Evolutionary conservation across 805 yeast genomes (phyloP).

Genomic region (Candida coleopterorum): DNA sequence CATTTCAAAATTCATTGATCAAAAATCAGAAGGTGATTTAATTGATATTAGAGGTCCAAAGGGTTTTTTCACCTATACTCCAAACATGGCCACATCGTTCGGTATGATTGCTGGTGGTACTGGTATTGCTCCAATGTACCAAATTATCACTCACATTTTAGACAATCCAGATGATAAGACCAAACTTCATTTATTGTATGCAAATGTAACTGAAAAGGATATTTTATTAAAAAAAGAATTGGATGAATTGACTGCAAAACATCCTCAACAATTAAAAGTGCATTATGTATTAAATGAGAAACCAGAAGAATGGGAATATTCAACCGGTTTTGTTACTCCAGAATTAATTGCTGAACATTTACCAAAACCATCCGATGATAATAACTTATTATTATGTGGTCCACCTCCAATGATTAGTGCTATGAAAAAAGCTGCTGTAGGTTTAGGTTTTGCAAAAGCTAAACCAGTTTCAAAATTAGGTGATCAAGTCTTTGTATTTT

Average conservation of each 20-base stretch:
- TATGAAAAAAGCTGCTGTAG: conserved; percentile 70
- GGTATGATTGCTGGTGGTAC: conserved; percentile 98
- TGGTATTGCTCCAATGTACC: conserved; percentile 95
- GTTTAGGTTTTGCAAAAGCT: conserved; percentile 77
- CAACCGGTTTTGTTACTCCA: conserved; percentile 73
- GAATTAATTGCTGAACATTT: conserved; percentile 62
- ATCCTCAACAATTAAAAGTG: conserved; percentile 58
- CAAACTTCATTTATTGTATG: conserved; percentile 69
- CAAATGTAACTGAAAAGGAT: conserved; percentile 75
- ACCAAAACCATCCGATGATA: conserved; percentile 56
- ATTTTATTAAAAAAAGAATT: conserved; percentile 77
- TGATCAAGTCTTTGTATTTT: conserved; percentile 87
- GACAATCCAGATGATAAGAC: conserved; percentile 76
- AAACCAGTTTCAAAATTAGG: conserved; percentile 85
- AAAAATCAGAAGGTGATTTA: conserved; percentile 71
- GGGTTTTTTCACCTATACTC: conserved; percentile 78
- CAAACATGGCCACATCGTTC: conserved; percentile 67
- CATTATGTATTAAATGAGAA: conserved; percentile 75
- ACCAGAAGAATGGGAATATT: conserved; percentile 70
- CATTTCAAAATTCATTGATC: conserved; percentile 69
- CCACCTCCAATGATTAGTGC: conserved; percentile 91
- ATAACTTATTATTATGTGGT: conserved; percentile 82
- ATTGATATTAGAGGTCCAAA: conserved; percentile 86
- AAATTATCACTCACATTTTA: conserved; percentile 77
- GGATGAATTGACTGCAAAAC: conserved; percentile 54